Percentiles rank a stretch among this genome's conserved stretches.
Conservation (phyloP, 2,329 filamentous ascomycete species). For the Cladosporium sp. region DNA sequence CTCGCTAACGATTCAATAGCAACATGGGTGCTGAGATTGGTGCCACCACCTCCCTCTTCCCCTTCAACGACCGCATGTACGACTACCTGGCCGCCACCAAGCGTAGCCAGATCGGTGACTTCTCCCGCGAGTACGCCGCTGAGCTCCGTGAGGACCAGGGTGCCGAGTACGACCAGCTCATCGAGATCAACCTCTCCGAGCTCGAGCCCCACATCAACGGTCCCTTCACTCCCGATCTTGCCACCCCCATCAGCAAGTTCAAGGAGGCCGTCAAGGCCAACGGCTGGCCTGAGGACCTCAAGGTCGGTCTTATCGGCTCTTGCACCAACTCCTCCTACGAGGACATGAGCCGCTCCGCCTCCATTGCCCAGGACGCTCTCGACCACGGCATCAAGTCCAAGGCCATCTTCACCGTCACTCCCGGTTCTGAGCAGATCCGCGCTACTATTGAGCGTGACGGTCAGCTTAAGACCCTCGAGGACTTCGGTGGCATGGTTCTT, state of each 20-base stretch:
- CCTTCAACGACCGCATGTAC: conserved; percentile 97
- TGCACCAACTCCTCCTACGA: conserved; percentile 91
- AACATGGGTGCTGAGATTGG: conserved; percentile 64
- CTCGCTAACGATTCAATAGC: neutral
- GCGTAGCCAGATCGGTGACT: conserved; percentile 86
- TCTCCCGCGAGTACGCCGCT: conserved; percentile 77
- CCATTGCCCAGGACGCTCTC: conserved; percentile 87
- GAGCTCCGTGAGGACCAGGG: conserved; percentile 87
- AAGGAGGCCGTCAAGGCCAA: conserved; percentile 91
- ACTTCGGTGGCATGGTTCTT: conserved; percentile 91
- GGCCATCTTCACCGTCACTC: conserved; percentile 89
- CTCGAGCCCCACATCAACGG: conserved; percentile 99
- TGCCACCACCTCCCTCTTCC: conserved; percentile 91
- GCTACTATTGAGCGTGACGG: conserved; percentile 72
- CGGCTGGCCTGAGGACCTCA: conserved; percentile 93
- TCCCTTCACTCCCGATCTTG: conserved; percentile 96
- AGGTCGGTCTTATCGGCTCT: conserved; percentile 94
- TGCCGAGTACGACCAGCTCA: conserved; percentile 91
- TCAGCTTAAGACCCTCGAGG: conserved; percentile 82
- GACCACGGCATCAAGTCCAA: conserved; percentile 93
- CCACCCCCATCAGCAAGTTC: conserved; percentile 97
- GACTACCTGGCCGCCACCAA: conserved; percentile 92
- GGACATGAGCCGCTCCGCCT: conserved; percentile 92
- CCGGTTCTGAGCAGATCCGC: conserved; percentile 94
- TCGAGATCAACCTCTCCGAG: conserved; percentile 92